Evolutionary conservation across 495 filamentous ascomycete species (phyloP).

Genomic region (Trichoderma virens): DNA sequence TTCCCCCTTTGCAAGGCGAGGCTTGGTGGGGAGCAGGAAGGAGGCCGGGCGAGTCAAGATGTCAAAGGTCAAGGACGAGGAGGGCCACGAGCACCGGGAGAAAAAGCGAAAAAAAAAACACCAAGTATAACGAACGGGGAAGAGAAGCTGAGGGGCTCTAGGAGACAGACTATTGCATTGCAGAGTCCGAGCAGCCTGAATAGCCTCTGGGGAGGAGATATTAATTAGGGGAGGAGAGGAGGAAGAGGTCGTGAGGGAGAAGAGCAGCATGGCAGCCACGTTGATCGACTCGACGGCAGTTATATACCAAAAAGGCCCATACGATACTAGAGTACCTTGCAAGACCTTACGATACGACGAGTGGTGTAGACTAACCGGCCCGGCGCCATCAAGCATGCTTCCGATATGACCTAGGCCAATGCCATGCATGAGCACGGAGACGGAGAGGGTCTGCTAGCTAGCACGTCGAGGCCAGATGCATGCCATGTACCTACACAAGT

Average conservation of each 20-base stretch:
- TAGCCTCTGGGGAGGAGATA: background rate
- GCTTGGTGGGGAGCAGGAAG: background rate
- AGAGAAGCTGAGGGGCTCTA: background rate
- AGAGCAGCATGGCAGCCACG: conserved; percentile 3
- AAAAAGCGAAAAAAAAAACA: background rate
- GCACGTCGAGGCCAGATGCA: too few species aligned
- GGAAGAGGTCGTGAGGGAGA: conserved; percentile 1
- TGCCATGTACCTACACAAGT: background rate
- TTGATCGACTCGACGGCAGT: background rate
- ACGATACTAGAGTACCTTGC: background rate
- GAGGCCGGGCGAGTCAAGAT: background rate
- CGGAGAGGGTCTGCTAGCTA: background rate
- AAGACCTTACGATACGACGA: background rate
- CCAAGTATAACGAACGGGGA: background rate
- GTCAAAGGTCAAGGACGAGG: background rate
- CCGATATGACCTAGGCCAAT: conserved; percentile 8
- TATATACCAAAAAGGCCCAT: background rate
- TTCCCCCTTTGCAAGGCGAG: background rate
- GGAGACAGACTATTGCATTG: background rate
- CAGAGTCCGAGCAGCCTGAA: background rate
- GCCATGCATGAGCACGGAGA: conserved; percentile 11
- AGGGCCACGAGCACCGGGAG: background rate
- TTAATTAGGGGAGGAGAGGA: background rate
- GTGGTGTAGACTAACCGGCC: background rate
- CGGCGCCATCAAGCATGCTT: conserved; percentile 9